Evolutionary conservation across 1,284 basidiomycete species (phyloP).

Genomic region (Somion occarium): DNA sequence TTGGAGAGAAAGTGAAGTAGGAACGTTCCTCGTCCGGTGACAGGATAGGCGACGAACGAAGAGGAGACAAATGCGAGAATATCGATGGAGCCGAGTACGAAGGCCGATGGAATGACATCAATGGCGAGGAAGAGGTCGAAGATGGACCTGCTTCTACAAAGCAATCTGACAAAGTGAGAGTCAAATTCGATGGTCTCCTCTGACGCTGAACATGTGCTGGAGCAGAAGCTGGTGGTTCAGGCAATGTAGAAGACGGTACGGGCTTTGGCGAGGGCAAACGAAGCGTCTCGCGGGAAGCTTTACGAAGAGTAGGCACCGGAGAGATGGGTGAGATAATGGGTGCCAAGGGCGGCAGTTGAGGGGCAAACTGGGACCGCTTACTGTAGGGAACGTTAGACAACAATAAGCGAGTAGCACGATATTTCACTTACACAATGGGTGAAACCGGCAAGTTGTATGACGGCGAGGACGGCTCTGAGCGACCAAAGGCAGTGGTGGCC

Average conservation of each 20-base stretch:
- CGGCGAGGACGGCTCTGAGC: conserved; percentile 21
- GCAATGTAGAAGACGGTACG: conserved; percentile 42
- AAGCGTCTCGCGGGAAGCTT: conserved; percentile 40
- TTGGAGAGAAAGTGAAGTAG: conserved; percentile 21
- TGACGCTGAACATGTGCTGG: conserved; percentile 9
- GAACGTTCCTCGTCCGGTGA: conserved; percentile 17
- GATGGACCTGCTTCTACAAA: conserved; percentile 14
- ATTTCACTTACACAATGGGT: conserved; percentile 19
- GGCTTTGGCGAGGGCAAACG: conserved; percentile 61
- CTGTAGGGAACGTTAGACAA: neutral
- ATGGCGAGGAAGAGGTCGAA: conserved; percentile 4
- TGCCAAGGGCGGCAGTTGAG: conserved; percentile 10
- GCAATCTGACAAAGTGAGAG: conserved; percentile 18
- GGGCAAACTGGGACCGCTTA: conserved; percentile 1
- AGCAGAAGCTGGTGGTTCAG: conserved; percentile 30
- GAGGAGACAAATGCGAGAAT: conserved; percentile 34
- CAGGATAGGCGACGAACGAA: conserved; percentile 16
- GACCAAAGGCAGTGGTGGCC: conserved; percentile 22
- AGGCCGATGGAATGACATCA: conserved; percentile 19
- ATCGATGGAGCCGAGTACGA: conserved; percentile 28
- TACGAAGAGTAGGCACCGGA: conserved; percentile 22
- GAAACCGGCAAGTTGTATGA: conserved; percentile 14
- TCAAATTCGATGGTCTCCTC: conserved; percentile 19
- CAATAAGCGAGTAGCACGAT: neutral
- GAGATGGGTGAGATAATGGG: conserved; percentile 9